Base-by-base conservation (phyloP, 768 basidiomycete genomes). In the Hortiboletus flavorubellus region DNA sequence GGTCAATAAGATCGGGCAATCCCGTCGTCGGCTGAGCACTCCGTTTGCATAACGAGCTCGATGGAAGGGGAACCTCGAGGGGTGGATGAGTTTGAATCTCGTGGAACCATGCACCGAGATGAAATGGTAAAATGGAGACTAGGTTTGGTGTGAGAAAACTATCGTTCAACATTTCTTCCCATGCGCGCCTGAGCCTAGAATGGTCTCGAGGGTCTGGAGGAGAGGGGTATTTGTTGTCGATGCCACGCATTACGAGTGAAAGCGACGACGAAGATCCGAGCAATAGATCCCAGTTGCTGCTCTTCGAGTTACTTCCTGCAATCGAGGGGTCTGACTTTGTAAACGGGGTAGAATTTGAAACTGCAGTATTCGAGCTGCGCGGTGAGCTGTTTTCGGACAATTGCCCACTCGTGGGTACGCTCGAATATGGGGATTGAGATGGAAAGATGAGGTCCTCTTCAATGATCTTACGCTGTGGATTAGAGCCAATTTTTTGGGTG, bases 391-490 rank as follows among this genome's bases (percentile, higher is more conserved):
- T 58, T 53, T 44, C 56, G 15, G 65, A 64, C 3, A 65, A 71
- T 23, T 21, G 53, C 14, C 57, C 49, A 14, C 49, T 54, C 21
- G n/a, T 5, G n/a, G 55, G 38, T 10, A 38, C n/a, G n/a, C 57
- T 51, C 15, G 53, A 46, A n/a, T 39, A 51, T 3, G 55, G 51
- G 16, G 53, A 42, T 48, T 62, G 59, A 44, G 76, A 81, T 8
- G 88, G 88, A 64, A 90, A 90, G 45, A 88, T 76, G 8, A 84
- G 75, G 63, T 89, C 87, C 55, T 91, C 88, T 66, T 89, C 88
- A 37, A 89, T 79, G 9, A 89, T 74, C 87, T 89, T 58, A 8
- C n/a, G 45, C 15, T 53, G 30, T 8, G 34, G 50, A 52, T 63
- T 30, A 60, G 48, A 59, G 48, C 38, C 49, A 43, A 46, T 37